Percentiles rank a stretch among this genome's conserved stretches.
Evolutionary conservation across 257 asterid species (phyloP).

Genomic region (Solanum lignicaule): DNA sequence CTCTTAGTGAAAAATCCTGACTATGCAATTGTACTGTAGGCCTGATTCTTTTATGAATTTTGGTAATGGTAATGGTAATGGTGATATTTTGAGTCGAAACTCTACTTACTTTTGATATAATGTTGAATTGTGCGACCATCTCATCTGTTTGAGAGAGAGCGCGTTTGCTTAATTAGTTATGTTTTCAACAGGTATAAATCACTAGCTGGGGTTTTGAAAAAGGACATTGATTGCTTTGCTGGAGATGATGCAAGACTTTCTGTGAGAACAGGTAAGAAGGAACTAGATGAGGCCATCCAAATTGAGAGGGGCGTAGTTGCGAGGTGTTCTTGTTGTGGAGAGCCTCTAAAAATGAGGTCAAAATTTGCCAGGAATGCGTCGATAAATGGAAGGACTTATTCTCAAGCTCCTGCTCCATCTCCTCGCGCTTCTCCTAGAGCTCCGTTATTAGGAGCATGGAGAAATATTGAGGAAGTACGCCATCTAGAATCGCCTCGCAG

Average conservation of each 20-base stretch:
- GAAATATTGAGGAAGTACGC: conserved; percentile 33
- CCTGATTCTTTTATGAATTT: not conserved
- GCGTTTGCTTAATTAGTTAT: not conserved
- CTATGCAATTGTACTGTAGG: not conserved
- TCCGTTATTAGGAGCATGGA: conserved; percentile 21
- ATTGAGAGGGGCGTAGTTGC: conserved; percentile 20
- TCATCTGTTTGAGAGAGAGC: not conserved
- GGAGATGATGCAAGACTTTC: conserved; percentile 22
- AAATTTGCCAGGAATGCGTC: conserved; percentile 32
- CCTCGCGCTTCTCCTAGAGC: conserved; percentile 32
- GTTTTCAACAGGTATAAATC: conserved; percentile 28
- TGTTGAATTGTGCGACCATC: not conserved
- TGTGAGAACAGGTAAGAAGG: conserved; percentile 20
- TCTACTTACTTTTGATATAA: not conserved
- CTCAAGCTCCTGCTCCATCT: conserved; percentile 45
- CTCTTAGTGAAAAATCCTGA: not conserved
- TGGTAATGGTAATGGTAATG: not conserved
- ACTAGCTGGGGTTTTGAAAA: conserved; percentile 52
- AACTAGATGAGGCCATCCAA: conserved; percentile 23
- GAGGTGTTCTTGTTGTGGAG: conserved; percentile 82
- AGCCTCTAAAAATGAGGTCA: conserved; percentile 32
- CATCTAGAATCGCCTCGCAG: conserved; percentile 32
- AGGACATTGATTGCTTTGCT: conserved; percentile 33
- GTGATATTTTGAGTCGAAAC: not conserved
- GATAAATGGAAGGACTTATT: conserved; percentile 12